Evolutionary conservation across 129 eudicot genomes (phyloP).

Genomic region (Tanacetum coccineum): DNA sequence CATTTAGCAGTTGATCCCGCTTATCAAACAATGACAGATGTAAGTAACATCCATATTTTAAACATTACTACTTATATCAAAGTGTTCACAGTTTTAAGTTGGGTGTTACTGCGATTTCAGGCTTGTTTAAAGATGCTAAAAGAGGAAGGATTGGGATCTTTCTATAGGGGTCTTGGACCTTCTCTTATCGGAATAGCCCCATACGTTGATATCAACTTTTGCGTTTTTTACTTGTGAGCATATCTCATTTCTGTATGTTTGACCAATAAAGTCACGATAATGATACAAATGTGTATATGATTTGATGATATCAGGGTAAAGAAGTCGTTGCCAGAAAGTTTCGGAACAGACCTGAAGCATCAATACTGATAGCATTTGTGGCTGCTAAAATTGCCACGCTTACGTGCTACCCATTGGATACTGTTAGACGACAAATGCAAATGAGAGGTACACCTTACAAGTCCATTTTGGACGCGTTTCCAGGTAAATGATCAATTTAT

Average conservation of each 20-base stretch:
- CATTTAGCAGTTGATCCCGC: conserved; percentile 97
- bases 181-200: conserved; percentile 95
- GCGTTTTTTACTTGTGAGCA: conserved; percentile 94
- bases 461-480: conserved; percentile 68
- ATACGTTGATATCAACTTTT: conserved; percentile 93
- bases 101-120: conserved; percentile 32
- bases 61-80: neutral
- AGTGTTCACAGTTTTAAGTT: conserved; percentile 7
- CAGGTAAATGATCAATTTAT: conserved; percentile 38
- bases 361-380: conserved; percentile 66
- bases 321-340: conserved; percentile 93
- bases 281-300: neutral
- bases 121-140: conserved; percentile 73
- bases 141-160: conserved; percentile 86
- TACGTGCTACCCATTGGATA: conserved; percentile 86
- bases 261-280: neutral
- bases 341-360: conserved; percentile 71
- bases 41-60: conserved; percentile 38
- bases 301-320: conserved; percentile 58
- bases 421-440: conserved; percentile 91
- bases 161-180: conserved; percentile 89
- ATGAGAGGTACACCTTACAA: conserved; percentile 86
- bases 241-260: conserved; percentile 5
- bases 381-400: conserved; percentile 85
- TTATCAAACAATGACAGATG: conserved; percentile 75